A percentile compares a stretch with the other conserved stretches of the same genome.
phyloP scores from a whole-genome alignment of 805 yeast genomes.

The Cyberlindnera galapagoensis region DNA sequence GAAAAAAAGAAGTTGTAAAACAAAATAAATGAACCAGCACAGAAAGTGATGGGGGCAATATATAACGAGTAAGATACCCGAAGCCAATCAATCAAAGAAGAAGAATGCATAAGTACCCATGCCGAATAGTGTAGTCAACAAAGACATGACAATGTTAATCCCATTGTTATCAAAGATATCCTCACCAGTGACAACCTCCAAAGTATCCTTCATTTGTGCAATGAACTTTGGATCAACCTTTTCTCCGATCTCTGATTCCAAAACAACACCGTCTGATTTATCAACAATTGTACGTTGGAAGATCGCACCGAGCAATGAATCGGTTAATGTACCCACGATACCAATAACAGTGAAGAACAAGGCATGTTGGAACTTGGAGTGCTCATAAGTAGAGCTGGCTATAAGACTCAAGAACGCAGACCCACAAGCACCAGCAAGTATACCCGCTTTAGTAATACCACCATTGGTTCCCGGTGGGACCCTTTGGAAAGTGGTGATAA shows the following conservation, averaged over 20 bases:
- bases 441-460: constrained; percentile 33
- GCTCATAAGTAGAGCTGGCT: constrained; percentile 21
- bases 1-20: no score
- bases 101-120: constrained; percentile 21
- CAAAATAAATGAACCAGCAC: no score
- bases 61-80: no score
- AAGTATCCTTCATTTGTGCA: constrained; percentile 10
- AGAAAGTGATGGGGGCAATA: no score
- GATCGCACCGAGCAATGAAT: constrained; percentile 37
- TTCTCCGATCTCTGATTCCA: constrained; percentile 29
- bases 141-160: constrained; percentile 32
- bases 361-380: constrained; percentile 14
- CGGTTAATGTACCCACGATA: constrained; percentile 31
- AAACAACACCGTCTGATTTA: constrained; percentile 21
- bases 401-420: constrained; percentile 28
- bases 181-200: constrained; percentile 27
- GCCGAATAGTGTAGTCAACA: constrained; percentile 22
- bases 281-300: constrained; percentile 32
- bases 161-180: constrained; percentile 34
- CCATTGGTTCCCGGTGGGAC: constrained; percentile 45
- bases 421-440: constrained; percentile 31
- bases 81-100: constrained; percentile 1
- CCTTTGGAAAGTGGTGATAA: constrained; percentile 32
- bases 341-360: constrained; percentile 28
- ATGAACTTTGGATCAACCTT: constrained; percentile 25